A percentile compares a stretch with the other conserved stretches of the same genome.
phyloP scores from a whole-genome alignment of 768 basidiomycete species.

The Kwoniella dendrophila region DNA sequence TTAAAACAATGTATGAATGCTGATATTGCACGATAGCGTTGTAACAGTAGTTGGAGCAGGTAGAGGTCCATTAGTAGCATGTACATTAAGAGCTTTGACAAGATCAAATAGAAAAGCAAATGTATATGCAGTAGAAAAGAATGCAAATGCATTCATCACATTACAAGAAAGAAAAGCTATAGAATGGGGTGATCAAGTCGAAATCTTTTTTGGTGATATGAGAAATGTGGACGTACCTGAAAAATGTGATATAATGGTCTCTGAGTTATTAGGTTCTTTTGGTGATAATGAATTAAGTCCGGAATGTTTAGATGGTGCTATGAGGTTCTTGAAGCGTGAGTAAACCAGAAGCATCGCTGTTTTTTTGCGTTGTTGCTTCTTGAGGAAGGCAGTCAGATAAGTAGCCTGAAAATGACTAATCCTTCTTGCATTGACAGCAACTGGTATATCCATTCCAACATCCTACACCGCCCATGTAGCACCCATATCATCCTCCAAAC shows the following conservation, averaged over 20 bases:
- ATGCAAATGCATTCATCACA: conserved; percentile 84
- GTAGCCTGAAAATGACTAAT: not conserved
- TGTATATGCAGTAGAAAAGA: conserved; percentile 93
- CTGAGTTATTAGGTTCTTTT: conserved; percentile 93
- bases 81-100: conserved; percentile 75
- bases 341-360: conserved; percentile 16
- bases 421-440: conserved; percentile 60
- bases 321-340: conserved; percentile 87
- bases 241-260: conserved; percentile 87
- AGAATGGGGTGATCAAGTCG: conserved; percentile 81
- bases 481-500: conserved; percentile 88
- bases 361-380: not conserved
- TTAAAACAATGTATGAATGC: not conserved
- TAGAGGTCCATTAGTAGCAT: conserved; percentile 85
- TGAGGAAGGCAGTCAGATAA: not conserved
- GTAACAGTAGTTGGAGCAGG: conserved; percentile 95
- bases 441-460: conserved; percentile 92
- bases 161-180: conserved; percentile 76
- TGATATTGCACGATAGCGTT: conserved; percentile 61
- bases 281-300: conserved; percentile 98
- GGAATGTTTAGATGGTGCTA: conserved; percentile 94
- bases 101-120: conserved; percentile 66
- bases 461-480: conserved; percentile 95
- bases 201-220: conserved; percentile 94
- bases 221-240: conserved; percentile 78